Base-by-base conservation (phyloP, 1,139 yeast species). In the Lodderomyces metapsilosis region DNA sequence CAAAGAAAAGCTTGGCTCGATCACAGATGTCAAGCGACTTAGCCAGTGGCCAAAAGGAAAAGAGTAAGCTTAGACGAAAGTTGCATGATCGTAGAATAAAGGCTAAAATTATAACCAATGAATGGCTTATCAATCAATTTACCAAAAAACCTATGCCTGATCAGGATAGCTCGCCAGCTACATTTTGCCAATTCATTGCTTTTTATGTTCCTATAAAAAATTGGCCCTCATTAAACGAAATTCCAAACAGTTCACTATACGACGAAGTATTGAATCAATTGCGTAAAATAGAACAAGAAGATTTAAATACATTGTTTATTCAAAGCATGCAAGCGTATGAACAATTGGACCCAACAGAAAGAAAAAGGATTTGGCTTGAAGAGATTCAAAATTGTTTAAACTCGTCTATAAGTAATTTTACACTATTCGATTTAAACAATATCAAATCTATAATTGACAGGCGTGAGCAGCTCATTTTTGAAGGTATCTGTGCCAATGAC, bases 1-100 rank as follows among this genome's bases (percentile, higher is more conserved):
- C 48, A 22, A 53, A 42, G 42, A 52, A 39, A 44, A 52, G 43
- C 34, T 43, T 36, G 47, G 51, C 51, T 3, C 37, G 45, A 34
- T 44, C 49, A 20, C 51, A 46, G 34, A 48, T 48, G 42, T 48
- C 49, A 13, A 43, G 44, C 23, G 44, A 42, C 34, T 42, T 45
- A 10, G 45, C 46, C 3, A 41, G 44, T 39, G 50, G 49, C 10
- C 50, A 44, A 36, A 48, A 47, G 28, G 58, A 54, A 24, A 52
- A 47, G 37, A 56, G 55, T 44, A 54, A 50, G 37, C 43, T 48
- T 12, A 41, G 59, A 39, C 41, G 61, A 23, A 56, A 52, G 41
- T 36, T 47, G 28, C 37, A 59, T 27, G 61, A 56, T 45, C 38
- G 56, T 20, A 45, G 50, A 24, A 56, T 56, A 16, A 56, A 56